These are phyloP conservation scores for Trichoderma breve DNA, from an alignment of 2,329 filamentous ascomycete species.

Conservation along the genomic window DNA sequence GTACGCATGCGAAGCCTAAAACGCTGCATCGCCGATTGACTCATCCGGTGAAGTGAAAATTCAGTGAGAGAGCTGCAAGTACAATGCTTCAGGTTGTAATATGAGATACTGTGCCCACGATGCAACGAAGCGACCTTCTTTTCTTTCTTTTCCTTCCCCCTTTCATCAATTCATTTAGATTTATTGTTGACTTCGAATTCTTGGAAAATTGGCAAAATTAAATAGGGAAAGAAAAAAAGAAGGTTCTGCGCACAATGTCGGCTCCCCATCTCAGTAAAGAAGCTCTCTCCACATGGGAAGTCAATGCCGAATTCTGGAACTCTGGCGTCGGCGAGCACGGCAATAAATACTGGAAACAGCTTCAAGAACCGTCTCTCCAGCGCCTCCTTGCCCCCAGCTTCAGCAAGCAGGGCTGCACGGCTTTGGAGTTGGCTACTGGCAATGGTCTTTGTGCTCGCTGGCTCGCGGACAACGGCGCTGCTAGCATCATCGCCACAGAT, in stretches of 20 bases:
- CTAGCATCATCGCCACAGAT: slow-evolving; percentile 45
- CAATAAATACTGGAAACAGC: slow-evolving; percentile 45
- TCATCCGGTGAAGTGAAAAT: not conserved
- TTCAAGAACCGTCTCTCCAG: slow-evolving; percentile 42
- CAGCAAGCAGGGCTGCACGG: slow-evolving; percentile 28
- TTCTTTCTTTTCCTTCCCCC: no score
- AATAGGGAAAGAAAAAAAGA: not conserved
- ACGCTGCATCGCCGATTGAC: not conserved
- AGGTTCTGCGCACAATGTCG: not conserved
- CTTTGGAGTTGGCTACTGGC: slow-evolving; percentile 49
- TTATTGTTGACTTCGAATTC: not conserved
- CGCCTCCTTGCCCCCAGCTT: slow-evolving; percentile 33
- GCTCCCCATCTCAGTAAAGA: slow-evolving; percentile 23
- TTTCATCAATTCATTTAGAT: not conserved
- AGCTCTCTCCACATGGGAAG: slow-evolving; percentile 39
- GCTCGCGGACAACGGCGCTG: slow-evolving; percentile 37
- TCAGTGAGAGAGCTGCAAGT: not conserved
- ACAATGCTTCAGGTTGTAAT: not conserved
- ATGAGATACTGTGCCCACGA: not conserved
- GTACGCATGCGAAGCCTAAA: not conserved
- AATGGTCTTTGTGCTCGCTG: slow-evolving; percentile 49
- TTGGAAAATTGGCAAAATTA: not conserved
- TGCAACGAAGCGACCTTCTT: not conserved
- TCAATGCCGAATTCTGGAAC: slow-evolving; percentile 45
- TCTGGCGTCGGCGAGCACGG: slow-evolving; percentile 37